Percentiles rank a stretch among this genome's conserved stretches.
These are phyloP conservation scores for Aspergillus pseudonomiae DNA, from an alignment of 2,329 filamentous ascomycete species.

Conservation along the genomic window DNA sequence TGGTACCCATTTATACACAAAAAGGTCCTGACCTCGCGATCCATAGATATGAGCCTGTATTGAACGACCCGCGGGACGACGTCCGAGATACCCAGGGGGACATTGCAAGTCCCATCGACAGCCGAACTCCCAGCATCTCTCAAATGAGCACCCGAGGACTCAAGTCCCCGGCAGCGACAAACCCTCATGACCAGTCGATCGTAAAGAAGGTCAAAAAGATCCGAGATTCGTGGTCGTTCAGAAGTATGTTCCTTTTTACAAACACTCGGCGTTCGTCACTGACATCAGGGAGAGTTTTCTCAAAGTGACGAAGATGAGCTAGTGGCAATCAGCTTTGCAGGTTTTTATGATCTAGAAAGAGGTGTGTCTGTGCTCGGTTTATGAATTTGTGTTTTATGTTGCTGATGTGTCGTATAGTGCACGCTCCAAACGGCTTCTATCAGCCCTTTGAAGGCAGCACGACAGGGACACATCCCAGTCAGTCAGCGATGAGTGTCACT, in stretches of 20 bases:
- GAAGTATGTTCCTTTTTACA: conserved; percentile 23
- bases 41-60: conserved; percentile 24
- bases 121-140: conserved; percentile 24
- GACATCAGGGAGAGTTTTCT: conserved; percentile 23
- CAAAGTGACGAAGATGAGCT: conserved; percentile 35
- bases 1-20: not conserved
- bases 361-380: conserved; percentile 15
- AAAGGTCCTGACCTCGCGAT: not conserved
- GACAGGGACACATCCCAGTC: conserved; percentile 8
- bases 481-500: conserved; percentile 19
- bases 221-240: conserved; percentile 32
- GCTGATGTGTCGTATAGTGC: conserved; percentile 24
- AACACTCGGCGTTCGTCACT: not conserved
- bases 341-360: conserved; percentile 33
- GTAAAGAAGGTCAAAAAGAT: conserved; percentile 27
- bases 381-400: not conserved
- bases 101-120: conserved; percentile 15
- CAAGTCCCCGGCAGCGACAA: conserved; percentile 16
- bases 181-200: conserved; percentile 22
- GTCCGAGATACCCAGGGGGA: conserved; percentile 23
- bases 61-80: conserved; percentile 28
- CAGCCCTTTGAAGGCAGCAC: conserved; percentile 16
- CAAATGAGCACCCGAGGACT: conserved; percentile 20
- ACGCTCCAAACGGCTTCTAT: conserved; percentile 31
- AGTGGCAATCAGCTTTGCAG: conserved; percentile 33